phyloP scores from a whole-genome alignment of 2,329 filamentous ascomycete species.

The Arachnomyces sp. region DNA sequence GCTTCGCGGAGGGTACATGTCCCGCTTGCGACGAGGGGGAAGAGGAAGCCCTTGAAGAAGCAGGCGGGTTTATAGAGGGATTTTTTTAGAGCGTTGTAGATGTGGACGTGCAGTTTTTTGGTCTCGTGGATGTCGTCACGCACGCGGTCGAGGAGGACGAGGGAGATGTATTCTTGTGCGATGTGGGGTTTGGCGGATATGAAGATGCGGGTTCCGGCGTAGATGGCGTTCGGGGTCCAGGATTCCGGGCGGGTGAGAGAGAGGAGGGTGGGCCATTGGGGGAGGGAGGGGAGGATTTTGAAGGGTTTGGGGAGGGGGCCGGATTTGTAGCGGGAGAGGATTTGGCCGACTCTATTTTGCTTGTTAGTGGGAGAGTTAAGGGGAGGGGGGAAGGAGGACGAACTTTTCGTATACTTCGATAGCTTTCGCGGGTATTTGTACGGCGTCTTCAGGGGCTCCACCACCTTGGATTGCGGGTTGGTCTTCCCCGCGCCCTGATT shows the following conservation, averaged over 20 bases:
- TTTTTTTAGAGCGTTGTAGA: slow-evolving; percentile 92
- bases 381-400: slow-evolving; percentile 11
- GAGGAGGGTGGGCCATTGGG: slow-evolving; percentile 84
- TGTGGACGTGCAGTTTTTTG: slow-evolving; percentile 89
- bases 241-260: slow-evolving; percentile 71
- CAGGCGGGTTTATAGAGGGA: slow-evolving; percentile 86
- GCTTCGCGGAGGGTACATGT: slow-evolving; percentile 91
- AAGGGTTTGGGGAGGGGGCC: slow-evolving; percentile 97
- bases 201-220: slow-evolving; percentile 87
- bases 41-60: slow-evolving; percentile 94
- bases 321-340: slow-evolving; percentile 87
- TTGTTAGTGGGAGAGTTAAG: slow-evolving; percentile 12
- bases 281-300: slow-evolving; percentile 88
- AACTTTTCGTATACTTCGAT: slow-evolving; percentile 89
- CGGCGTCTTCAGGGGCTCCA: slow-evolving; percentile 63
- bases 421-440: slow-evolving; percentile 82
- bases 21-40: slow-evolving; percentile 74
- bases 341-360: slow-evolving; percentile 61
- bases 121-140: slow-evolving; percentile 88
- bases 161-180: slow-evolving; percentile 77
- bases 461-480: slow-evolving; percentile 42
- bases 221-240: slow-evolving; percentile 73
- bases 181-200: slow-evolving; percentile 72
- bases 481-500: slow-evolving; percentile 54
- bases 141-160: slow-evolving; percentile 80